These are phyloP conservation scores for Kwoniella sp. DNA, from an alignment of 768 basidiomycete genomes.

Conservation along the genomic window DNA sequence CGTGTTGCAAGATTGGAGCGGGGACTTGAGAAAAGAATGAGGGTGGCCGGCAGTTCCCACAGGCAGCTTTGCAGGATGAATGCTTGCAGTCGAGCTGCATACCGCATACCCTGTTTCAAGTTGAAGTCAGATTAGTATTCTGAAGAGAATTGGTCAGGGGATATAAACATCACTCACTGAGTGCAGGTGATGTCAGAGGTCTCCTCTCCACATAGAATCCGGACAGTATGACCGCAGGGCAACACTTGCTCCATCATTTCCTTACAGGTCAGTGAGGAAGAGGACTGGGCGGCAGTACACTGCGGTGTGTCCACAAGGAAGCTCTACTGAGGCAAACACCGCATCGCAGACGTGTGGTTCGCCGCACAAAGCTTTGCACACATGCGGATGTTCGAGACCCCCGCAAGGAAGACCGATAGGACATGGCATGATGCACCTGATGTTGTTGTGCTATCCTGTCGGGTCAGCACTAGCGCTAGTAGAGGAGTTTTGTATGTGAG, in stretches of 20 bases:
- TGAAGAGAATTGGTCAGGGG: too few relatives aligned
- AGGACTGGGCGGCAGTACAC: neutral
- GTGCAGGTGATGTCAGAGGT: neutral
- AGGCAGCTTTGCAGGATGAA: neutral
- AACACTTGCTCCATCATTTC: neutral
- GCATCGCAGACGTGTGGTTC: slow-evolving; percentile 64
- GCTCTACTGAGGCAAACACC: slow-evolving; percentile 58
- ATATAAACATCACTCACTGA: neutral
- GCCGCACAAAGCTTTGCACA: slow-evolving; percentile 64
- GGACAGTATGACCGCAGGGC: neutral
- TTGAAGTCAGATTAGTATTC: neutral
- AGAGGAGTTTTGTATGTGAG: neutral
- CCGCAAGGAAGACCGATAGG: neutral
- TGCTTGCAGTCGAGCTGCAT: neutral
- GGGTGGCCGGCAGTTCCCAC: neutral
- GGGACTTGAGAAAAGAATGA: neutral
- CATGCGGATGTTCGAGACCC: slow-evolving; percentile 60
- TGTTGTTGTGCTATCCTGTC: neutral
- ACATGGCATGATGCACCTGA: neutral
- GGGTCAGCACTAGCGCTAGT: neutral
- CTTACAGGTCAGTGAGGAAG: neutral
- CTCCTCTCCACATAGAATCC: neutral
- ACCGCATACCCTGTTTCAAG: neutral
- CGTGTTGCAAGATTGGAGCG: neutral
- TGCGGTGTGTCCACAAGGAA: neutral